phyloP scores from a whole-genome alignment of 1,284 basidiomycete genomes.

The Trichosporon asahii region DNA sequence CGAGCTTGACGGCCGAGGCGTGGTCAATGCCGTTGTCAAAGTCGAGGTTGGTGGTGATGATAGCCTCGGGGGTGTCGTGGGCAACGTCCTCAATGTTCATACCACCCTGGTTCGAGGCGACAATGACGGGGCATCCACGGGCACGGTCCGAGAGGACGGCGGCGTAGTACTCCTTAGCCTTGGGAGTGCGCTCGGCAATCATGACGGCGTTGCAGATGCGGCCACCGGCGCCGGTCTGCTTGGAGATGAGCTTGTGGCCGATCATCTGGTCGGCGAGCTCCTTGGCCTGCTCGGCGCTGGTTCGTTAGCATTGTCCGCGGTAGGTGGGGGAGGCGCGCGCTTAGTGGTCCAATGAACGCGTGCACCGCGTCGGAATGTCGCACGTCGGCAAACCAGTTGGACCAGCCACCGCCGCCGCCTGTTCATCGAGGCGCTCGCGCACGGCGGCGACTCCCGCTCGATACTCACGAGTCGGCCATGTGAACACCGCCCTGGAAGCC shows the following conservation, averaged over 20 bases:
- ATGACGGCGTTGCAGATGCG: constrained; percentile 97
- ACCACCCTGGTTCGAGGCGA: constrained; percentile 88
- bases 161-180: constrained; percentile 96
- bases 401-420: neutral
- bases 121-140: constrained; percentile 83
- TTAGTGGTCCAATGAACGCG: constrained; percentile 2
- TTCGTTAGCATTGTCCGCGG: constrained; percentile 5
- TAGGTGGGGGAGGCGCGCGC: neutral
- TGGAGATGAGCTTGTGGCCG: constrained; percentile 93
- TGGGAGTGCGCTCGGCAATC: constrained; percentile 92
- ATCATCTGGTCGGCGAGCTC: constrained; percentile 91
- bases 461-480: constrained; percentile 75
- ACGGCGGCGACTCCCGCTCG: neutral
- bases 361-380: neutral
- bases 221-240: constrained; percentile 92
- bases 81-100: constrained; percentile 99
- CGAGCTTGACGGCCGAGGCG: constrained; percentile 70
- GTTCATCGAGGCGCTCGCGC: neutral
- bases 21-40: constrained; percentile 79
- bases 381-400: neutral
- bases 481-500: constrained; percentile 98
- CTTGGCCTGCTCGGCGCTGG: constrained; percentile 81
- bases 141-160: constrained; percentile 95
- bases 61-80: constrained; percentile 90
- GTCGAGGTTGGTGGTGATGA: constrained; percentile 92